Percentiles rank a stretch among this genome's conserved stretches.
Conservation (phyloP, 768 basidiomycete genomes). For the Cyclocybe aegerita region DNA sequence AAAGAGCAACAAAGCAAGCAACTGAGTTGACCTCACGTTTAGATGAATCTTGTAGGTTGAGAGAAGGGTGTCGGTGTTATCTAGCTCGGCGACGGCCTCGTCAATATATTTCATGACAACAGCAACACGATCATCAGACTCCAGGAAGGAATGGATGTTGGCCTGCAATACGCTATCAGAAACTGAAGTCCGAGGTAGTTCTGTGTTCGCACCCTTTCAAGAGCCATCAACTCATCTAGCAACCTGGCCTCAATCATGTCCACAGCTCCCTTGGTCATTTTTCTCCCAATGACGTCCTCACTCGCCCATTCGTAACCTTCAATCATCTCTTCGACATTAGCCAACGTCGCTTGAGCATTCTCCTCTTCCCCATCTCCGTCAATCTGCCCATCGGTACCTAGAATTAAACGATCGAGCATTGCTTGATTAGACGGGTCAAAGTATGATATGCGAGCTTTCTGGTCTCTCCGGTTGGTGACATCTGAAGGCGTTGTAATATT, state of each 20-base stretch:
- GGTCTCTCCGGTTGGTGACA: conserved; percentile 50
- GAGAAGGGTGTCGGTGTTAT: conserved; percentile 85
- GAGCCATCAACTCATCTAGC: conserved; percentile 84
- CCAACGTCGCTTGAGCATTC: conserved; percentile 76
- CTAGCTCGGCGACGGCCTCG: conserved; percentile 84
- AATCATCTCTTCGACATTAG: conserved; percentile 97
- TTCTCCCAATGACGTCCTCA: conserved; percentile 69
- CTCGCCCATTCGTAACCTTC: conserved; percentile 98
- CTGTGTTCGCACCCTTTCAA: conserved; percentile 74
- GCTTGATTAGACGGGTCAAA: conserved; percentile 81
- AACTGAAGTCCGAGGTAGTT: conserved; percentile 1
- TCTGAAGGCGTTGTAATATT: conserved; percentile 27
- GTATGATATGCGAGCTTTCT: conserved; percentile 75
- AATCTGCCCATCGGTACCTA: conserved; percentile 35
- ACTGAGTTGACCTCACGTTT: conserved; percentile 59
- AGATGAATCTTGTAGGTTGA: conserved; percentile 96
- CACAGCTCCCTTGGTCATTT: conserved; percentile 68
- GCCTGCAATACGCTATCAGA: conserved; percentile 51
- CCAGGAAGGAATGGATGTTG: conserved; percentile 95
- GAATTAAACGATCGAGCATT: conserved; percentile 67
- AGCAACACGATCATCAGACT: conserved; percentile 89
- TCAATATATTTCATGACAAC: conserved; percentile 88
- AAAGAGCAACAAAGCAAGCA: background rate
- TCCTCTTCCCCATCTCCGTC: conserved; percentile 68
- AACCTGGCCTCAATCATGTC: conserved; percentile 92